phyloP scores from a whole-genome alignment of 2,329 filamentous ascomycete genomes.

The Ceratocystis huliohia region DNA sequence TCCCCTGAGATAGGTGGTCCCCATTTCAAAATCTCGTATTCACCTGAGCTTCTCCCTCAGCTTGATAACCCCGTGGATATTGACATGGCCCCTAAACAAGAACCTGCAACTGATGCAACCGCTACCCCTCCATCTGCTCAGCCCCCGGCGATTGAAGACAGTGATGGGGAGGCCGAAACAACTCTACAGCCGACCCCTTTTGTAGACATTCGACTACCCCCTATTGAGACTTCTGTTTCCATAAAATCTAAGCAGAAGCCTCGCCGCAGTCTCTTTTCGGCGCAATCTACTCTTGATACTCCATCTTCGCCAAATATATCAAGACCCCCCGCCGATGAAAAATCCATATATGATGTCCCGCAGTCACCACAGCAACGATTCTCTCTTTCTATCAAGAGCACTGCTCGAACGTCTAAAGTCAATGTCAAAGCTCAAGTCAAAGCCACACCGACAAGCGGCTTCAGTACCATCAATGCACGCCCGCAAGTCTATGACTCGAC shows the following conservation, averaged over 20 bases:
- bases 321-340: not conserved
- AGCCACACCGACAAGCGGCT: not conserved
- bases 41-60: not conserved
- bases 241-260: slow-evolving; percentile 13
- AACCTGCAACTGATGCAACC: not conserved
- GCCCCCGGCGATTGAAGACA: not conserved
- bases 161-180: not conserved
- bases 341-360: slow-evolving; percentile 19
- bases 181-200: not conserved
- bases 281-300: not conserved
- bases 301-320: not conserved
- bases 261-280: slow-evolving; percentile 7
- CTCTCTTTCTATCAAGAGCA: not conserved
- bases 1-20: slow-evolving; percentile 12
- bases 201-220: not conserved
- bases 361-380: not conserved
- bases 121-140: slow-evolving; percentile 12
- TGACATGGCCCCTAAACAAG: not conserved
- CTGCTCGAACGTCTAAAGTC: not conserved
- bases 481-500: slow-evolving; percentile 2
- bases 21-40: not conserved
- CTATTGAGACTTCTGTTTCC: not conserved
- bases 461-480: not conserved
- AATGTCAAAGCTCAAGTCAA: not conserved
- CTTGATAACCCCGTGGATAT: slow-evolving; percentile 2